Percentiles rank a stretch among this genome's conserved stretches.
Evolutionary conservation across 2,329 filamentous ascomycete genomes (phyloP).

Genomic region (Emmonsiellopsis sp.): DNA sequence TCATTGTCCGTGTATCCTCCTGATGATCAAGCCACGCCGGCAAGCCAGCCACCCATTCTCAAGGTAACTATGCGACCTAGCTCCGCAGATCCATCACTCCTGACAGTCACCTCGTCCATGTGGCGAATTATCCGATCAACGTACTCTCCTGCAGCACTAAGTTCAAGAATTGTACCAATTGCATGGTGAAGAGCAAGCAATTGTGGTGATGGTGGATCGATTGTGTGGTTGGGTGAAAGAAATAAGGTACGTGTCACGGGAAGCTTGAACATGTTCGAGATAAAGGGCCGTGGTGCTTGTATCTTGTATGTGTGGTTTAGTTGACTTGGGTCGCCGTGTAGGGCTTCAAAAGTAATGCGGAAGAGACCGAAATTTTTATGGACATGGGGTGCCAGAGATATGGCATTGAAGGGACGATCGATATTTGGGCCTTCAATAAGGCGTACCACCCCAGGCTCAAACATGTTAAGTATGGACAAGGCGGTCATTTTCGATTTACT

Average conservation of each 20-base stretch:
- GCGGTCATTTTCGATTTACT: slow-evolving; percentile 10
- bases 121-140: slow-evolving; percentile 14
- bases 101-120: slow-evolving; percentile 12
- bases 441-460: slow-evolving; percentile 8
- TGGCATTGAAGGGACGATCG: slow-evolving; percentile 13
- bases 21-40: no score
- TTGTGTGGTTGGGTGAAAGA: slow-evolving; percentile 21
- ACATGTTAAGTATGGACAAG: slow-evolving; percentile 12
- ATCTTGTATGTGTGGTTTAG: slow-evolving; percentile 12
- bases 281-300: slow-evolving; percentile 11
- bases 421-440: slow-evolving; percentile 11
- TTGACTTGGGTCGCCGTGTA: background rate
- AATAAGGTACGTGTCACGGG: slow-evolving; percentile 14
- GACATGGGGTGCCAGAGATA: slow-evolving; percentile 11
- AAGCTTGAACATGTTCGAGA: slow-evolving; percentile 13
- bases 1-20: no score
- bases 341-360: slow-evolving; percentile 12
- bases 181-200: slow-evolving; percentile 20
- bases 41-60: background rate
- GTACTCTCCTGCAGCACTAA: slow-evolving; percentile 12
- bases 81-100: background rate
- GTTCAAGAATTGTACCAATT: slow-evolving; percentile 20
- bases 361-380: slow-evolving; percentile 14
- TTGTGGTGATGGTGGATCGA: slow-evolving; percentile 22
- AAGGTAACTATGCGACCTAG: no score